Evolutionary conservation across 345 rosid genomes (phyloP).

Genomic region (Citrus australasica): DNA sequence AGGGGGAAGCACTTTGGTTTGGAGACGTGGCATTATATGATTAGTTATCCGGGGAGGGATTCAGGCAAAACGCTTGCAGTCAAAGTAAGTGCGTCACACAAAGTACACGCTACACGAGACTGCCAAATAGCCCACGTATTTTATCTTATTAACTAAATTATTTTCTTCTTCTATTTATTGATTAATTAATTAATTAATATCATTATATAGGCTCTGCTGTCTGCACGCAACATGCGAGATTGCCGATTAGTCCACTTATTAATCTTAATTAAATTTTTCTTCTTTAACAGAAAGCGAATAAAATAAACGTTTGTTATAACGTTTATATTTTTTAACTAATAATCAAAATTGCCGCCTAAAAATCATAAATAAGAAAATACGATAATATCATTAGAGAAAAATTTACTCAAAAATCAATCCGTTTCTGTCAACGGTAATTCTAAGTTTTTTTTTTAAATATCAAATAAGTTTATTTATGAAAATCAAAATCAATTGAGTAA

Average conservation of each 20-base stretch:
- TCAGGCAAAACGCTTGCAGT: not conserved
- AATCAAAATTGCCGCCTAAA: not conserved
- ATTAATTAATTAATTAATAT: too few species aligned
- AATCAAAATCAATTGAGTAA: not conserved
- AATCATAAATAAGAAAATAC: not conserved
- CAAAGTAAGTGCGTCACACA: constrained; percentile 8
- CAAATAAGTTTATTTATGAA: too few species aligned
- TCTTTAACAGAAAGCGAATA: too few species aligned
- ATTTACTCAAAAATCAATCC: not conserved
- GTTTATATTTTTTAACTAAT: not conserved
- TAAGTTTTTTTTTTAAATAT: not conserved
- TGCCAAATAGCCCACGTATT: not conserved
- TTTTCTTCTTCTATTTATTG: not conserved
- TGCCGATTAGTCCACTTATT: not conserved
- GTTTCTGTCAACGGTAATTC: not conserved
- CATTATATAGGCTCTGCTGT: not conserved
- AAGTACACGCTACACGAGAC: not conserved
- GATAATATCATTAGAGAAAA: not conserved
- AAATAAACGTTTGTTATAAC: too few species aligned
- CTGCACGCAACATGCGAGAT: not conserved
- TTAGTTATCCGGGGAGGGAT: not conserved
- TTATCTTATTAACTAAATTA: not conserved
- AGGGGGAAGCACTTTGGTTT: too few species aligned
- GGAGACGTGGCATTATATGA: not conserved
- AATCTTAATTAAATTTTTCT: too few species aligned